Evolutionary conservation across 2,329 filamentous ascomycete species (phyloP).

Genomic region (Neurospora sp.): DNA sequence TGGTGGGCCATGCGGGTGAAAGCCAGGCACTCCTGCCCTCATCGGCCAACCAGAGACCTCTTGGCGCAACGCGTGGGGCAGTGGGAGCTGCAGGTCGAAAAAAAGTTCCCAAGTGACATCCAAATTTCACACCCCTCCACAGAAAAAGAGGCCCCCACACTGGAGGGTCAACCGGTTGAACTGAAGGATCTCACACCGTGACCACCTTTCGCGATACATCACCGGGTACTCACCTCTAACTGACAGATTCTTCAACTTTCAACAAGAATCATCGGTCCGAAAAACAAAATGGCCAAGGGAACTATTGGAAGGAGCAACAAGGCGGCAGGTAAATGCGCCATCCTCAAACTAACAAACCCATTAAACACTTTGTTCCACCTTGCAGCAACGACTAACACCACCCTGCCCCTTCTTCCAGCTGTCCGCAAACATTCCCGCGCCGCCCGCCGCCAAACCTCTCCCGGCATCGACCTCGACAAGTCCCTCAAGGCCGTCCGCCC

Average conservation of each 20-base stretch:
- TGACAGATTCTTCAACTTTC: neutral
- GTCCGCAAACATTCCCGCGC: slow-evolving; percentile 64
- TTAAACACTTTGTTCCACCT: neutral
- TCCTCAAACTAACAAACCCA: neutral
- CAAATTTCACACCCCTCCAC: neutral
- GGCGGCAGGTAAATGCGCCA: slow-evolving; percentile 6
- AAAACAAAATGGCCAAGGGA: slow-evolving; percentile 26
- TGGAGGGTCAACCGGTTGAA: neutral
- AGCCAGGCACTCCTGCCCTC: neutral
- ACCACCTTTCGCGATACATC: neutral
- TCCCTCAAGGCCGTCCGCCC: slow-evolving; percentile 52
- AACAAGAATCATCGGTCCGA: neutral
- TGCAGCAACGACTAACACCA: neutral
- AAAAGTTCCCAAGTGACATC: neutral
- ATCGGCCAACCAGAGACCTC: neutral
- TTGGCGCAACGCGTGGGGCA: neutral
- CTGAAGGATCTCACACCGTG: neutral
- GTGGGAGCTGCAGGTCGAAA: neutral
- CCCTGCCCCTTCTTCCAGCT: slow-evolving; percentile 29
- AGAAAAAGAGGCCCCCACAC: neutral
- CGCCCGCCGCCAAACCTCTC: slow-evolving; percentile 61
- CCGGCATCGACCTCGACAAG: slow-evolving; percentile 62
- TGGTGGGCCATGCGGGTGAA: neutral
- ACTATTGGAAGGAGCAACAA: slow-evolving; percentile 18
- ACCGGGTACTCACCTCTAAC: neutral